Evolutionary conservation across 768 basidiomycete species (phyloP).

Genomic region (Porpolomopsis calyptriformis): DNA sequence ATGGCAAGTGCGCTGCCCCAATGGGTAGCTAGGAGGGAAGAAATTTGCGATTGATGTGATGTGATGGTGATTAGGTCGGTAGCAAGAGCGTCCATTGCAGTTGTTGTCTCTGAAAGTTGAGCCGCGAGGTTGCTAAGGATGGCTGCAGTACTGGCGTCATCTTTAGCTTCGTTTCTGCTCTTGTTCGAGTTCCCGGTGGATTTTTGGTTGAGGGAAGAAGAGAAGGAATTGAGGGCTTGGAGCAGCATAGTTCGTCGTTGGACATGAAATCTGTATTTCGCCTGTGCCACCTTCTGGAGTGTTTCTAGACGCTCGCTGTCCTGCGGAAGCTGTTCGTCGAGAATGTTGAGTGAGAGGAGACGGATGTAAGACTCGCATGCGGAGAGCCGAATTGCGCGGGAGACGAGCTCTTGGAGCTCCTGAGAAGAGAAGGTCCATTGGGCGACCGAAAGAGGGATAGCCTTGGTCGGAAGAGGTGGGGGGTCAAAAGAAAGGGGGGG

Average conservation of each 20-base stretch:
- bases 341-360: conserved; percentile 48
- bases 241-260: conserved; percentile 60
- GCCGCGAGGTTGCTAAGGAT: conserved; percentile 34
- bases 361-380: conserved; percentile 63
- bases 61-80: conserved; percentile 45
- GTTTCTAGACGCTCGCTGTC: conserved; percentile 49
- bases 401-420: conserved; percentile 62
- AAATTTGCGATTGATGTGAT: conserved; percentile 58
- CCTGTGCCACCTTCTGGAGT: conserved; percentile 44
- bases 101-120: conserved; percentile 51
- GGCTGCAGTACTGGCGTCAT: conserved; percentile 26
- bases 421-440: conserved; percentile 49
- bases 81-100: conserved; percentile 46
- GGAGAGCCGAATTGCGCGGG: conserved; percentile 58
- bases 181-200: conserved; percentile 3
- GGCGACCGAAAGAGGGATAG: conserved; percentile 60
- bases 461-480: conserved; percentile 51
- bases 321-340: conserved; percentile 47
- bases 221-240: conserved; percentile 53
- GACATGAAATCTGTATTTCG: conserved; percentile 57
- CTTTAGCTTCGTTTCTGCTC: conserved; percentile 19
- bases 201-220: conserved; percentile 24
- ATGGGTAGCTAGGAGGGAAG: conserved; percentile 50
- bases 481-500: conserved; percentile 34
- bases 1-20: conserved; percentile 69